These are phyloP conservation scores for Picea engelmannii DNA, from an alignment of 83 land plant genomes.

Conservation along the genomic window DNA sequence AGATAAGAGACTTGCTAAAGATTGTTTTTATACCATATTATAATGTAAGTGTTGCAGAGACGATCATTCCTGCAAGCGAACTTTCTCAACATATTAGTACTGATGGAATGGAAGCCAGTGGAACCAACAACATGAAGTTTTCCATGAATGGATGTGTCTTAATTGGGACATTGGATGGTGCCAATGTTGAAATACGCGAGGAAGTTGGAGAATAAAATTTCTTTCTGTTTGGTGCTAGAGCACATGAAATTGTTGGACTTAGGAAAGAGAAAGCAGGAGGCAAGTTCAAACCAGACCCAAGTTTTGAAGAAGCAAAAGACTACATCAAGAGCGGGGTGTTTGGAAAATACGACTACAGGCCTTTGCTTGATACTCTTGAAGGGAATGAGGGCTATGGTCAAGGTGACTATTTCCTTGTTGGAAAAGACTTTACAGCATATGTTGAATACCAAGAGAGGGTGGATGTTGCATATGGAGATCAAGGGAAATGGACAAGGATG, in stretches of 20 bases:
- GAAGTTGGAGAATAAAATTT: constrained; percentile 97
- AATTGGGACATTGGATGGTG: constrained; percentile 97
- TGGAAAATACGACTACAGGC: constrained; percentile 71
- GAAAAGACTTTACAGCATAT: constrained; percentile 91
- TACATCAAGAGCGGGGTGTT: constrained; percentile 85
- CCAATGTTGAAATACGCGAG: constrained; percentile 94
- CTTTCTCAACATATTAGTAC: constrained; percentile 96
- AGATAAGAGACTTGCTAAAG: constrained; percentile 19
- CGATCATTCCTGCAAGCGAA: constrained; percentile 88
- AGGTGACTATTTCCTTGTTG: constrained; percentile 96
- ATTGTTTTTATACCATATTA: constrained; percentile 90
- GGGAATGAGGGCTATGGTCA: constrained; percentile 93
- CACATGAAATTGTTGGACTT: constrained; percentile 82
- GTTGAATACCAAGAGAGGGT: constrained; percentile 93
- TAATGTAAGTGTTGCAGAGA: constrained; percentile 91
- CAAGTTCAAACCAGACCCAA: constrained; percentile 85
- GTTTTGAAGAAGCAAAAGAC: constrained; percentile 85
- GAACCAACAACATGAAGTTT: constrained; percentile 98
- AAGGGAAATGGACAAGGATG: constrained; percentile 94
- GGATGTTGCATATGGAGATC: constrained; percentile 88
- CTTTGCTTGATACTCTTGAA: constrained; percentile 82
- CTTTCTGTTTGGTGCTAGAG: constrained; percentile 90
- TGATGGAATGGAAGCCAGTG: constrained; percentile 97
- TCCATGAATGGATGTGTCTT: constrained; percentile 91
- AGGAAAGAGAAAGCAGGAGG: constrained; percentile 89